Percentiles rank a stretch among this genome's conserved stretches.
These are phyloP conservation scores for Epichloe typhina DNA, from an alignment of 2,329 filamentous ascomycete species.

Conservation along the genomic window DNA sequence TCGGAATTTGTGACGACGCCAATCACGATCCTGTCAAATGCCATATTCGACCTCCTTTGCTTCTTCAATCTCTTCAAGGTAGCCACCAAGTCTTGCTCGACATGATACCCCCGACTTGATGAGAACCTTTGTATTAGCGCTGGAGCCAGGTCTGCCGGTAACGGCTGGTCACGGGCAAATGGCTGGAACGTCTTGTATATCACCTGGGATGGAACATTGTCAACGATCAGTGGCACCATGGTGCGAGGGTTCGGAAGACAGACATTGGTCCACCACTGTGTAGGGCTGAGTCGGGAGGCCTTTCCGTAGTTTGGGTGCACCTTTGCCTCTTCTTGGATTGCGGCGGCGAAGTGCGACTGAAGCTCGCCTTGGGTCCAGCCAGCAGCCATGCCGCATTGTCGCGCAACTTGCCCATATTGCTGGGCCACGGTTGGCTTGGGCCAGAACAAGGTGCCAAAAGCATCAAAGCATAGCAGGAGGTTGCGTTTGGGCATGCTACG, in stretches of 20 bases:
- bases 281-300: constrained; percentile 33
- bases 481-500: constrained; percentile 19
- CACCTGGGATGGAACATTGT: constrained; percentile 25
- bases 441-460: constrained; percentile 50
- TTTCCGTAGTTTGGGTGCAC: constrained; percentile 47
- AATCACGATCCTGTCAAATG: constrained; percentile 29
- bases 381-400: constrained; percentile 31
- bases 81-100: constrained; percentile 31
- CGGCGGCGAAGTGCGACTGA: constrained; percentile 18
- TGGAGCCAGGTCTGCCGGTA: constrained; percentile 32
- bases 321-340: constrained; percentile 33
- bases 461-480: constrained; percentile 48
- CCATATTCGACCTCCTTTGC: constrained; percentile 4
- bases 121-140: constrained; percentile 40
- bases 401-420: constrained; percentile 41
- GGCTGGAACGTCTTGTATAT: constrained; percentile 40
- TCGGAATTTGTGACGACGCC: constrained; percentile 53
- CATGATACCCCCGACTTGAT: constrained; percentile 36
- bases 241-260: constrained; percentile 9
- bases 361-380: constrained; percentile 29
- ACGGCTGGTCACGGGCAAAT: constrained; percentile 17
- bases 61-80: constrained; percentile 30
- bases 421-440: constrained; percentile 34
- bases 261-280: constrained; percentile 48
- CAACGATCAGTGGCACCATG: background rate